Conservation (phyloP, 1,284 basidiomycete species). For the Cystobasidium pallidum region DNA sequence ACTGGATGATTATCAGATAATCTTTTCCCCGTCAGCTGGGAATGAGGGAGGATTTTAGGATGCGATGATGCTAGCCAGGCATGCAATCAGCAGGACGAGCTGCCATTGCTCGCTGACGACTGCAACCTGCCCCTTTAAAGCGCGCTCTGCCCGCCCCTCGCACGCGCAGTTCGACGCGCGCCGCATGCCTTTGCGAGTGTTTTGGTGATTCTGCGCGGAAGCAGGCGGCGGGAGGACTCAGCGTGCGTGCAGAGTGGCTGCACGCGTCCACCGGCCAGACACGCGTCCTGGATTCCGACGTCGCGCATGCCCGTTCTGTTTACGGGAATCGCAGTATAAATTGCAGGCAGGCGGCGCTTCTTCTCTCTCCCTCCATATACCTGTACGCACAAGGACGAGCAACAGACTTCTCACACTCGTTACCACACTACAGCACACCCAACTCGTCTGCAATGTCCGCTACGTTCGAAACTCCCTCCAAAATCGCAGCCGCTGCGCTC, state of each 20-base stretch:
- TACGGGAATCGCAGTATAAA: neutral
- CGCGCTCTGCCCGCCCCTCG: neutral
- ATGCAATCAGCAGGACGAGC: too few relatives aligned
- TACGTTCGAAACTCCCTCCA: constrained; percentile 59
- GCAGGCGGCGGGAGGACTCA: neutral
- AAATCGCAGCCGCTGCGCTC: constrained; percentile 59
- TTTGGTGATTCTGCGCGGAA: neutral
- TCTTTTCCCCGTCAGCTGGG: neutral
- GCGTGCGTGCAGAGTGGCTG: neutral
- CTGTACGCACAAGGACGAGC: too few relatives aligned
- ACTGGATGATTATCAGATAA: constrained; percentile 5
- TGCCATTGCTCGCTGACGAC: too few relatives aligned
- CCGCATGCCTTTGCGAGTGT: constrained; percentile 1
- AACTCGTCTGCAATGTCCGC: constrained; percentile 2
- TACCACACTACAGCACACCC: constrained; percentile 3
- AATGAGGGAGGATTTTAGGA: neutral
- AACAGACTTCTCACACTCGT: neutral
- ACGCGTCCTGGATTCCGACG: neutral
- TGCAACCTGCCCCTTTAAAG: neutral
- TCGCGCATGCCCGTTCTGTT: neutral
- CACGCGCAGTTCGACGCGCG: too few relatives aligned
- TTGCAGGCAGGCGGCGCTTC: neutral
- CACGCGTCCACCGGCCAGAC: neutral
- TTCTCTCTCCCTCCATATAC: constrained; percentile 6
- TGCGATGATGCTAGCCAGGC: neutral